phyloP scores from a whole-genome alignment of 306 rosid genomes.

The Psophocarpus tetragonolobus region DNA sequence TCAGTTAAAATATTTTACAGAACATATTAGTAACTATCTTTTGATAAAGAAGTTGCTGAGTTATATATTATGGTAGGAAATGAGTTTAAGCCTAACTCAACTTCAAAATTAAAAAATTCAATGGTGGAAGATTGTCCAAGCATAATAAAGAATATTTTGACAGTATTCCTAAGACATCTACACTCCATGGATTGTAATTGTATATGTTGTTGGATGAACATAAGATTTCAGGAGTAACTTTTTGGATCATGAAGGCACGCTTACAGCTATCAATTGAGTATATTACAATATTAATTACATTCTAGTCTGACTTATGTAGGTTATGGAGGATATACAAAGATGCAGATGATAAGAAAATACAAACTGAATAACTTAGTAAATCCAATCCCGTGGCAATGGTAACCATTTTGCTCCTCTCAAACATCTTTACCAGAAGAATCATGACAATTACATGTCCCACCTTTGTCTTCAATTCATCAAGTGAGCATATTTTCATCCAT shows the following conservation, averaged over 20 bases:
- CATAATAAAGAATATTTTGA: too few relatives aligned
- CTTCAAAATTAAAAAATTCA: too few relatives aligned
- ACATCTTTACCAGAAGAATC: slow-evolving; percentile 97
- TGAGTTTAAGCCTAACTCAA: too few relatives aligned
- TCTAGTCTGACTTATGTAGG: slow-evolving; percentile 66
- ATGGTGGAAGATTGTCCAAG: too few relatives aligned
- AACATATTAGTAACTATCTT: too few relatives aligned
- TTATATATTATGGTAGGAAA: too few relatives aligned
- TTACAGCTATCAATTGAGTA: background rate
- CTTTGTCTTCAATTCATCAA: slow-evolving; percentile 91
- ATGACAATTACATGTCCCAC: slow-evolving; percentile 96
- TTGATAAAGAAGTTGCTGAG: too few relatives aligned
- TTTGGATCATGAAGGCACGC: background rate
- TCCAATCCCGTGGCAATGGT: slow-evolving; percentile 75
- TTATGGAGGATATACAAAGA: slow-evolving; percentile 94
- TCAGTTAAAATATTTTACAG: background rate
- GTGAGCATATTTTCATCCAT: slow-evolving; percentile 94
- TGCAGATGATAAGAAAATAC: slow-evolving; percentile 93
- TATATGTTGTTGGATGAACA: background rate
- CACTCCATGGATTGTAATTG: too few relatives aligned
- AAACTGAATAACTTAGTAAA: slow-evolving; percentile 79
- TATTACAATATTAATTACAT: slow-evolving; percentile 19
- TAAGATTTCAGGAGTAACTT: background rate
- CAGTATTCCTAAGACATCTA: too few relatives aligned
- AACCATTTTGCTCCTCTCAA: slow-evolving; percentile 98